Base-by-base conservation (phyloP, 345 rosid genomes). In the Turritis glabra region DNA sequence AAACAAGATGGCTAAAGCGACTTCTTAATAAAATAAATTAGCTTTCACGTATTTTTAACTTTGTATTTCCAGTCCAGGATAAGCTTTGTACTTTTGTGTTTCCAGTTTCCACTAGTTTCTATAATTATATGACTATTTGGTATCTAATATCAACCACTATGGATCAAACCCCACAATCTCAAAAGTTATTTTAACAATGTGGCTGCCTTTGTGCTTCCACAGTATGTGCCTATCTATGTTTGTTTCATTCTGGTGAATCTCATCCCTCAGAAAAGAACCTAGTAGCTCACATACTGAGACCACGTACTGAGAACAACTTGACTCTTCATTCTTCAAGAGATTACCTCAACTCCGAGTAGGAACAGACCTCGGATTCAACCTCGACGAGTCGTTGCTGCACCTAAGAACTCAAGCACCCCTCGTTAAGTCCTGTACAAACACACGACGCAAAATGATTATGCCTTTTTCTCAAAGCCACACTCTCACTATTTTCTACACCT, bases 401-500 rank as follows among this genome's bases (percentile, higher is more conserved):
- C 17, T n/a, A 32, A 65, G 51, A 74, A 56, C 66, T 56, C 30
- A 56, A 64, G 58, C 72, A 30, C 13, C 15, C 48, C 65, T 44
- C 19, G 40, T 38, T 27, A 15, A 35, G 69, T 73, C 77, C 71
- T 64, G 71, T 73, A 65, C 85, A 85, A 86, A 86, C 86, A 86
- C 84, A 88, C 82, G 85, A 83, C 81, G 82, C 70, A 73, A 52
- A 84, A 79, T 81, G 86, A 89, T 91, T 86, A 91, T 87, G 84
- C 78, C 21, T 53, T 65, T 15, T 43, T 74, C 67, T 47, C 62
- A 67, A 67, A 47, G 37, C 71, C 15, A 54, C 47, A 53, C 26
- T 18, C 37, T 27, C 46, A 10, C 61, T 61, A 38, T 50, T 38
- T 27, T 74, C 44, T 55, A 64, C 23, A 22, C 64, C 77, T 64